These are phyloP conservation scores for Calophaca sinica DNA, from an alignment of 306 rosid species.

Conservation along the genomic window DNA sequence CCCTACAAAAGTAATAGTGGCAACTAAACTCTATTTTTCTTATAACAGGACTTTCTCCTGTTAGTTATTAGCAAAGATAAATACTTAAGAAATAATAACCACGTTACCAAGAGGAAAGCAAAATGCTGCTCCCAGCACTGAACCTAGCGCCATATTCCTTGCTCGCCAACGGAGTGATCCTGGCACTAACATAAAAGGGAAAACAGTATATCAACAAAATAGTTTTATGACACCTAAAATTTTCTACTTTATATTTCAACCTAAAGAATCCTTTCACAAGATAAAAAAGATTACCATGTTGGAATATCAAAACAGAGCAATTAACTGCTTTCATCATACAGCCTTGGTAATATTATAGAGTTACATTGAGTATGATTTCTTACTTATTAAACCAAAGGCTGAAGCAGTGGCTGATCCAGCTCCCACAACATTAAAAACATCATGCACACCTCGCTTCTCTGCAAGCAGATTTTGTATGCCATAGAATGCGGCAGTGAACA, in stretches of 20 bases:
- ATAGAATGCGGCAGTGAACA: slow-evolving; percentile 88
- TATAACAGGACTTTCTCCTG: background rate
- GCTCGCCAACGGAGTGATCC: slow-evolving; percentile 92
- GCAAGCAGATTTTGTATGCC: slow-evolving; percentile 80
- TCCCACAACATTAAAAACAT: slow-evolving; percentile 84
- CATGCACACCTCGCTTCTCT: slow-evolving; percentile 86
- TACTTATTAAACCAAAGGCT: slow-evolving; percentile 87
- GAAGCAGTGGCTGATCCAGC: slow-evolving; percentile 99
- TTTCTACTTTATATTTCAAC: slow-evolving; percentile 29
- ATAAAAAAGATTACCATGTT: background rate
- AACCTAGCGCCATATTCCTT: slow-evolving; percentile 81
- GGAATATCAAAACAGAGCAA: slow-evolving; percentile 18
- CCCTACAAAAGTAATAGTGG: slow-evolving; percentile 1
- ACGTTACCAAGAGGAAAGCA: slow-evolving; percentile 89
- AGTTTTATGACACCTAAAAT: slow-evolving; percentile 21
- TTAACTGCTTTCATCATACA: slow-evolving; percentile 3
- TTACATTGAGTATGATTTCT: slow-evolving; percentile 45
- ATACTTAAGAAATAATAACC: slow-evolving; percentile 11
- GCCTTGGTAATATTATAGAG: slow-evolving; percentile 16
- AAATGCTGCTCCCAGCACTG: slow-evolving; percentile 80
- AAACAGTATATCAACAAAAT: slow-evolving; percentile 34
- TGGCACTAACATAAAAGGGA: slow-evolving; percentile 67
- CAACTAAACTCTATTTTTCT: slow-evolving; percentile 2
- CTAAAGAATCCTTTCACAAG: slow-evolving; percentile 18
- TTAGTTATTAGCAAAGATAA: slow-evolving; percentile 3